Percentiles rank a stretch among this genome's conserved stretches.
Evolutionary conservation across 2,329 filamentous ascomycete genomes (phyloP).

Genomic region (Tolypocladium paradoxum): DNA sequence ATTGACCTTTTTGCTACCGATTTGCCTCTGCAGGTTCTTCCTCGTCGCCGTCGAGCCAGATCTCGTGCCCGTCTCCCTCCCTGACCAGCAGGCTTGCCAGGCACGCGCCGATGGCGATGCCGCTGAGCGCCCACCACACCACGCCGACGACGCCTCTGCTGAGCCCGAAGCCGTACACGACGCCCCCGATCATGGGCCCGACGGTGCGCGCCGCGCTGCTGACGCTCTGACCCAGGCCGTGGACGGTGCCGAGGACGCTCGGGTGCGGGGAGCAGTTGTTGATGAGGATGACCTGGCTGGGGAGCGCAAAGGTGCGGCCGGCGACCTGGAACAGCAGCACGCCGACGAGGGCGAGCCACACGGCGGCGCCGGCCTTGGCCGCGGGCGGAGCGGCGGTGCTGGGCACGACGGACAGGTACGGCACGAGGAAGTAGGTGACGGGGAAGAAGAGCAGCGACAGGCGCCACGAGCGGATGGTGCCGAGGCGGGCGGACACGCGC

Average conservation of each 20-base stretch:
- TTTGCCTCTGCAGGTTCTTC: conserved; percentile 5
- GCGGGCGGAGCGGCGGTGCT: conserved; percentile 35
- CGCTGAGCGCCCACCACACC: conserved; percentile 45
- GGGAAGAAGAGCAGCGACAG: conserved; percentile 62
- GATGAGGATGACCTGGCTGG: conserved; percentile 33
- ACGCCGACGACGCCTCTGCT: conserved; percentile 45
- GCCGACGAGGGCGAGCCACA: conserved; percentile 55
- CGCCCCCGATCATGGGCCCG: conserved; percentile 49
- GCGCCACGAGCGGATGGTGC: conserved; percentile 58
- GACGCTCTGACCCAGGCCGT: conserved; percentile 46
- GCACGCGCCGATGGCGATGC: conserved; percentile 36
- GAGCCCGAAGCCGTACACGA: conserved; percentile 48
- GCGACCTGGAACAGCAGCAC: conserved; percentile 56
- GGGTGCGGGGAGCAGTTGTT: conserved; percentile 39
- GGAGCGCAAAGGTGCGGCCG: conserved; percentile 52
- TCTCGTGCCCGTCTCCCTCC: conserved; percentile 55
- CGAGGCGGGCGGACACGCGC: conserved; percentile 51
- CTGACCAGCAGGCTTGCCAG: conserved; percentile 43
- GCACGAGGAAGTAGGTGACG: conserved; percentile 56
- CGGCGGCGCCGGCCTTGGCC: conserved; percentile 38
- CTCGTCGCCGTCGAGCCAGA: conserved; percentile 52
- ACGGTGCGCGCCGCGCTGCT: conserved; percentile 48
- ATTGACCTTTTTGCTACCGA: neutral
- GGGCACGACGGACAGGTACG: conserved; percentile 60
- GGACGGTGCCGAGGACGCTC: conserved; percentile 33